Conservation (phyloP, 192 early-diverging fungal genomes). For the Blastocladiella britannica region DNA sequence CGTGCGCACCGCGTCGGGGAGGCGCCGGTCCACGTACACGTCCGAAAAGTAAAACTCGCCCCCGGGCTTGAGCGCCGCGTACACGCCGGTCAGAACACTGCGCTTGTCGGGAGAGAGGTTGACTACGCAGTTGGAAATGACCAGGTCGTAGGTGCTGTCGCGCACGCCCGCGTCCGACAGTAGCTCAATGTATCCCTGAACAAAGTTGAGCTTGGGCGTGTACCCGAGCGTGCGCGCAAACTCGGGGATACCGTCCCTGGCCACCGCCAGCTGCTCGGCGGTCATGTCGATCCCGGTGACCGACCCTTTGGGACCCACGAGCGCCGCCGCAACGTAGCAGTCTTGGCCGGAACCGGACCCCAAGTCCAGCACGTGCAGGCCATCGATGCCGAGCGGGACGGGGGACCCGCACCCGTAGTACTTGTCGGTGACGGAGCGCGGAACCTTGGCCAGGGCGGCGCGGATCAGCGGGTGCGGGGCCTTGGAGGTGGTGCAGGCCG, state of each 20-base stretch:
- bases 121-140: slow-evolving; percentile 21
- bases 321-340: slow-evolving; percentile 21
- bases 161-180: slow-evolving; percentile 9
- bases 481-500: slow-evolving; percentile 8
- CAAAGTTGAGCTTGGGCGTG: slow-evolving; percentile 15
- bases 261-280: slow-evolving; percentile 20
- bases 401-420: slow-evolving; percentile 23
- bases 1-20: slow-evolving; percentile 14
- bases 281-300: slow-evolving; percentile 27
- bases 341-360: slow-evolving; percentile 22
- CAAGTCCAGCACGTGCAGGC: slow-evolving; percentile 18
- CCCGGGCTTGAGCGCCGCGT: slow-evolving; percentile 11
- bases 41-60: slow-evolving; percentile 21
- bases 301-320: slow-evolving; percentile 17
- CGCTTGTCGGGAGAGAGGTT: slow-evolving; percentile 27
- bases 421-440: slow-evolving; percentile 13
- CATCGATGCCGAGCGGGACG: slow-evolving; percentile 19
- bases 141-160: slow-evolving; percentile 17
- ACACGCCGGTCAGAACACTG: slow-evolving; percentile 17
- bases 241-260: slow-evolving; percentile 9
- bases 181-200: slow-evolving; percentile 21
- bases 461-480: slow-evolving; percentile 12
- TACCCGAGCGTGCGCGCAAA: slow-evolving; percentile 14
- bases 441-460: slow-evolving; percentile 15
- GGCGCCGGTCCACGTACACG: slow-evolving; percentile 17